Evolutionary conservation across 2,329 filamentous ascomycete genomes (phyloP).

Genomic region (Exophiala spinifera): DNA sequence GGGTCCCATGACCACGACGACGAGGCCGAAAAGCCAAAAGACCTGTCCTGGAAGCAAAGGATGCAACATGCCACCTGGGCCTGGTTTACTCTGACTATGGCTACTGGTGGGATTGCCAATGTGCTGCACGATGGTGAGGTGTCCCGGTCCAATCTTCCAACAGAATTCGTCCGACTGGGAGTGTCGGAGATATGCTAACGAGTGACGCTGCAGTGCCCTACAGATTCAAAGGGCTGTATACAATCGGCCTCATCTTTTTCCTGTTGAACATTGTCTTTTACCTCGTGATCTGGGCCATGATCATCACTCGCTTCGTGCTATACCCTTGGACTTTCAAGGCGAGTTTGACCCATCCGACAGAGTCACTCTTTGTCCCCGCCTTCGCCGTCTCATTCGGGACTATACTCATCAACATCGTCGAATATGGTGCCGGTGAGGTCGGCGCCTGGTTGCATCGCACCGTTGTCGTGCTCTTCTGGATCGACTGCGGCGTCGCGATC

Average conservation of each 20-base stretch:
- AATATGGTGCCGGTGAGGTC: conserved; percentile 66
- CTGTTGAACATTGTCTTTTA: conserved; percentile 64
- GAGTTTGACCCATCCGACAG: conserved; percentile 72
- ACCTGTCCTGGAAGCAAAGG: conserved; percentile 51
- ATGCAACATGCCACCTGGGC: conserved; percentile 69
- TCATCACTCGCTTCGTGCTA: conserved; percentile 65
- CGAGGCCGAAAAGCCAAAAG: conserved; percentile 22
- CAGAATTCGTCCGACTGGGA: too few relatives aligned
- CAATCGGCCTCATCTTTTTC: conserved; percentile 60
- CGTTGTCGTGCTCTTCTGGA: conserved; percentile 71
- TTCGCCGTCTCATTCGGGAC: conserved; percentile 68
- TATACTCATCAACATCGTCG: conserved; percentile 71
- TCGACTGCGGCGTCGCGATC: conserved; percentile 67
- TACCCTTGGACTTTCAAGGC: conserved; percentile 67
- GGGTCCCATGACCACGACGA: conserved; percentile 8
- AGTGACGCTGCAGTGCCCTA: conserved; percentile 47
- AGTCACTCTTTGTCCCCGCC: conserved; percentile 73
- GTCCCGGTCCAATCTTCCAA: too few relatives aligned
- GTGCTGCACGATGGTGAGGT: conserved; percentile 54
- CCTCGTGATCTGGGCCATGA: conserved; percentile 58
- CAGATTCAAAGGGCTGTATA: conserved; percentile 54
- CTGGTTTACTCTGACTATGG: conserved; percentile 71
- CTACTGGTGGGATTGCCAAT: conserved; percentile 59
- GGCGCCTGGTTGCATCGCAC: conserved; percentile 60
- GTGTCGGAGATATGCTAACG: conserved; percentile 14